Evolutionary conservation across 2,329 filamentous ascomycete genomes (phyloP).

Genomic region (Diaporthe vaccinii): DNA sequence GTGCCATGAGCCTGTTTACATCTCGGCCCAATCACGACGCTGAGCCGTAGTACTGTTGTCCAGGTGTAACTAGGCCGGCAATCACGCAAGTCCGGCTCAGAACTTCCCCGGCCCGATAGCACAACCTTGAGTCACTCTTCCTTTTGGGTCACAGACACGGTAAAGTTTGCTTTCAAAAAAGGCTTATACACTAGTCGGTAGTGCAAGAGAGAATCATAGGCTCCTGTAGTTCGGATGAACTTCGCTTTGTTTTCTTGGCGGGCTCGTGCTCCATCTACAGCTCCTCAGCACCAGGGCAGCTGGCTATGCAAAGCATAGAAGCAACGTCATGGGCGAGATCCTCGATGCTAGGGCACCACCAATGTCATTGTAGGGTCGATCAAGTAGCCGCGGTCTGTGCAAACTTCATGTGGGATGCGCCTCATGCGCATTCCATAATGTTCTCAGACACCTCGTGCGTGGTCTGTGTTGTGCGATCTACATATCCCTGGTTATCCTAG

Average conservation of each 20-base stretch:
- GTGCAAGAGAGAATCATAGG: not conserved
- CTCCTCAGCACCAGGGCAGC: not conserved
- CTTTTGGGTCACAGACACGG: not conserved
- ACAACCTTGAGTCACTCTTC: not conserved
- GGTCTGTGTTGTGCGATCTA: conserved; percentile 15
- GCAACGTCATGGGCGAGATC: not conserved
- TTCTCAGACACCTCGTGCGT: not conserved
- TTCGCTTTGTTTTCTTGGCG: conserved; percentile 3
- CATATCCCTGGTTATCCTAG: not conserved
- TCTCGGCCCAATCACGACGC: not conserved
- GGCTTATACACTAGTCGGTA: not conserved
- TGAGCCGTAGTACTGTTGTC: not conserved
- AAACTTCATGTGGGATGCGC: conserved; percentile 2
- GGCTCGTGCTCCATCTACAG: not conserved
- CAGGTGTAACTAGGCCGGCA: not conserved
- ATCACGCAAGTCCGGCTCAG: too few relatives aligned
- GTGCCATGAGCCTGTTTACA: not conserved
- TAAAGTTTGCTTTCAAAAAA: not conserved
- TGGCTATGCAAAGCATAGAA: not conserved
- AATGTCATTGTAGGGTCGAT: conserved; percentile 7
- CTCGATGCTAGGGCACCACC: not conserved
- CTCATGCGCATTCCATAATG: not conserved
- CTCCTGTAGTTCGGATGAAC: not conserved
- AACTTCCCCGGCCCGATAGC: not conserved
- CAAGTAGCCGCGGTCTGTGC: conserved; percentile 11